Conservation (phyloP, 495 filamentous ascomycete species). For the Poronia punctata region DNA sequence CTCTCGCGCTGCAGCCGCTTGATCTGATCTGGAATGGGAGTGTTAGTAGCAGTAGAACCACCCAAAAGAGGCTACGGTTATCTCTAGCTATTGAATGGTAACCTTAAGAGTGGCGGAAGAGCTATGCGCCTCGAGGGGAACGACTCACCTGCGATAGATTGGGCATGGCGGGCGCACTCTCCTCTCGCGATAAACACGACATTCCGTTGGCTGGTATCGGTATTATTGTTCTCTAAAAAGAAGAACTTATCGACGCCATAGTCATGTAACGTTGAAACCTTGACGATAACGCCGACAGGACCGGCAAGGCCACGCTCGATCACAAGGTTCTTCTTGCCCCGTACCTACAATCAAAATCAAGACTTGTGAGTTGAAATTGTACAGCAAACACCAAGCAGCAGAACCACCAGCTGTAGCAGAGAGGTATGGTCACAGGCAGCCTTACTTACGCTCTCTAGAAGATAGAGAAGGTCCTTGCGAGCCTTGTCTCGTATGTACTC, state of each 20-base stretch:
- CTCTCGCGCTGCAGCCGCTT: constrained; percentile 78
- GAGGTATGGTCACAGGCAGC: too few species aligned
- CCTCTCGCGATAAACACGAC: constrained; percentile 87
- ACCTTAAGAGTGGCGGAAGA: background rate
- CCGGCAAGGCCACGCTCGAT: constrained; percentile 87
- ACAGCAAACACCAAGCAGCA: too few species aligned
- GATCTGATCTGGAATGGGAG: constrained; percentile 64
- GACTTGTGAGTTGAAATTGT: constrained; percentile 24
- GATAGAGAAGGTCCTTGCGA: constrained; percentile 74
- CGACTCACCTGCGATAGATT: constrained; percentile 80
- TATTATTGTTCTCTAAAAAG: constrained; percentile 89
- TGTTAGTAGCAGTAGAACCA: constrained; percentile 32
- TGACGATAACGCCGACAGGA: constrained; percentile 82
- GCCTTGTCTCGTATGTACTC: constrained; percentile 76
- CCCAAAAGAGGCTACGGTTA: constrained; percentile 20
- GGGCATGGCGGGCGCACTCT: constrained; percentile 75
- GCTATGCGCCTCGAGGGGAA: constrained; percentile 3
- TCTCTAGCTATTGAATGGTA: constrained; percentile 14
- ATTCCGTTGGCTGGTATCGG: constrained; percentile 86
- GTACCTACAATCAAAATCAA: constrained; percentile 53
- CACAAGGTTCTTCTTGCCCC: constrained; percentile 97
- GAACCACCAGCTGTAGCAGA: too few species aligned
- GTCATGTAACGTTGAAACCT: constrained; percentile 74
- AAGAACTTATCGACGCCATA: constrained; percentile 97
- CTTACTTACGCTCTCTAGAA: constrained; percentile 87